Percentiles rank a stretch among this genome's conserved stretches.
Conservation (phyloP, 2,329 filamentous ascomycete species). For the Alternaria ventricosa region DNA sequence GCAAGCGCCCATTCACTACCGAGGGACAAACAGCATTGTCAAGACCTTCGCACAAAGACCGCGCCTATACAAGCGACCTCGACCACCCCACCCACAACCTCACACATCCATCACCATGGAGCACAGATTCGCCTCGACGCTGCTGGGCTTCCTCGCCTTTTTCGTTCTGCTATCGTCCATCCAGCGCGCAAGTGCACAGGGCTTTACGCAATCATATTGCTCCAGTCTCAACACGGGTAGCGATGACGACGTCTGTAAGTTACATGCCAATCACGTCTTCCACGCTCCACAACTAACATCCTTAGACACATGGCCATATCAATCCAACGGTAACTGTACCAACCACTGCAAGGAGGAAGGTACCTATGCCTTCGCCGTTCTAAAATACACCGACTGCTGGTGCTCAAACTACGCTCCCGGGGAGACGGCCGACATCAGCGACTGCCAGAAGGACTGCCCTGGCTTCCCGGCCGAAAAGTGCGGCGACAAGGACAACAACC, state of each 20-base stretch:
- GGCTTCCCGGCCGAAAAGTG: constrained; percentile 73
- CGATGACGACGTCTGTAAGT: constrained; percentile 44
- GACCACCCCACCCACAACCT: constrained; percentile 1
- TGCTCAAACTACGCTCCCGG: constrained; percentile 73
- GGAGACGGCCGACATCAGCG: constrained; percentile 44
- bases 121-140: constrained; percentile 7
- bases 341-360: constrained; percentile 60
- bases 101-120: constrained; percentile 21
- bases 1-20: constrained; percentile 12
- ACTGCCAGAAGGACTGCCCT: constrained; percentile 68
- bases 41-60: neutral
- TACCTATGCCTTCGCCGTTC: constrained; percentile 69
- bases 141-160: constrained; percentile 26
- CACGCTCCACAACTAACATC: constrained; percentile 9
- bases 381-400: constrained; percentile 73
- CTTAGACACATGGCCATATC: constrained; percentile 47
- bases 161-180: constrained; percentile 24
- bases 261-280: neutral
- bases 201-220: constrained; percentile 46
- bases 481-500: constrained; percentile 60
- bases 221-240: constrained; percentile 53
- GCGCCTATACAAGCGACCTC: constrained; percentile 6
- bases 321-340: constrained; percentile 74
- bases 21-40: neutral
- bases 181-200: constrained; percentile 2